Evolutionary conservation across 2,329 filamentous ascomycete species (phyloP), one percentile per base, ranked within the genome.

Genomic region (Juglanconis sp.): DNA sequence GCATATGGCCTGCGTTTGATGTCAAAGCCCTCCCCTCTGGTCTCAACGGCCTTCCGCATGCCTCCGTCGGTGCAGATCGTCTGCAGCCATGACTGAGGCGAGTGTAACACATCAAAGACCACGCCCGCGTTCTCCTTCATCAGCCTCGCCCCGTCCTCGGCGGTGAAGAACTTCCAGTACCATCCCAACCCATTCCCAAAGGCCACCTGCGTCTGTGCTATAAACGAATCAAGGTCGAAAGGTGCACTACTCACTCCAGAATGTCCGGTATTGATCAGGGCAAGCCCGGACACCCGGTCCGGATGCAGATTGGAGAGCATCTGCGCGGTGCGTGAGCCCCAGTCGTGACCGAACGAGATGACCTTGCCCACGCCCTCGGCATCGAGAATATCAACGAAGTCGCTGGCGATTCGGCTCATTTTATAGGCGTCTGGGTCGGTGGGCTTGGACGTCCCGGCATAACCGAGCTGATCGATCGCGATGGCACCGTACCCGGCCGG

Each of bases 281-380:
- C 66, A 1, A 81, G 65, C n/a, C 75, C 78, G 4, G 66, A 52
- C 5, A 79, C 74, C 11, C 76, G 72, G 2, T 74, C 67, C 0
- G 73, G 76, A 56, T 76, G 66, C 63, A 74, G 75, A 52, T 77
- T 71, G 64, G 76, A 79, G 13, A 80, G 61, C 13, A 77, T 72
- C 56, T 75, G 72, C 0, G 74, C 73, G 10, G 76, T 62, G 7
- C 57, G 62, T 15, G 74, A 73, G 44, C 80, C 80, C 79, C 79
- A 82, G 66, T 83, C 80, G 62, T 82, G 80, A 48, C 79, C 80
- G 36, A 81, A 69, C 3, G 76, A 71, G 57, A 81, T 71, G 35
- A 73, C 70, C 40, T 68, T 68, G 50, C 65, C 47, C 24, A 76
- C 62, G 2, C 68, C 59, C 64, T 79, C 76, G 5, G 67, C 63